Evolutionary conservation across 2,329 filamentous ascomycete genomes (phyloP), one percentile per base, ranked within the genome.

Genomic region (Penicillium brevicompactum): DNA sequence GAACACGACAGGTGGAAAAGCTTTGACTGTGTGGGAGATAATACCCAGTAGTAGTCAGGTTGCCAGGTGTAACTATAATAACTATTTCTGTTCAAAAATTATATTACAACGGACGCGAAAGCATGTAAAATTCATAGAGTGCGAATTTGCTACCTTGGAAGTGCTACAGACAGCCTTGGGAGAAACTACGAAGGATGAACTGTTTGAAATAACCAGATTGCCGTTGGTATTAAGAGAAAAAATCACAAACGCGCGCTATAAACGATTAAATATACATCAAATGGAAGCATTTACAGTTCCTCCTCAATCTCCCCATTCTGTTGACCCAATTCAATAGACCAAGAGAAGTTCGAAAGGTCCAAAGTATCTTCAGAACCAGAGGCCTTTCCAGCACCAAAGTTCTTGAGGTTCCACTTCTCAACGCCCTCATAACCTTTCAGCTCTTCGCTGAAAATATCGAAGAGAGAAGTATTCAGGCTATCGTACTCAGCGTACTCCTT

Each of bases 401-500:
- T 69, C 66, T 79, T 77, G 11, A 76, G 66, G 53, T 72, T 67
- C 79, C 78, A 80, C 70, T 77, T 79, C 69, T 79, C 78, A 1
- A 77, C 74, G 5, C 76, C 77, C 59, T 78, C 72, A 2, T 72
- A 65, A 7, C 72, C 74, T 62, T 76, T 72, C 60, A 80, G 69
- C 24, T 74, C 70, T 24, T 45, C 65, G 1, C 72, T 74, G 58
- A 76, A 82, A 16, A 68, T 66, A 5, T 68, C 61, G 66, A 78
- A 79, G 6, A 82, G 48, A 46, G 79, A 71, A 0, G 72, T 74
- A 46, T 78, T 80, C 49, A 83, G 65, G 4, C 69, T 70, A 63
- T 81, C 74, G 59, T 82, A 82, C 62, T 81, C 78, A 8, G 58
- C 67, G 60, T 76, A 78, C 5, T 76, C 68, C 70, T 82, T 83